Percentiles rank a stretch among this genome's conserved stretches.
Evolutionary conservation across 305 asterid species (phyloP).

Genomic region (Coffea humblotiana): DNA sequence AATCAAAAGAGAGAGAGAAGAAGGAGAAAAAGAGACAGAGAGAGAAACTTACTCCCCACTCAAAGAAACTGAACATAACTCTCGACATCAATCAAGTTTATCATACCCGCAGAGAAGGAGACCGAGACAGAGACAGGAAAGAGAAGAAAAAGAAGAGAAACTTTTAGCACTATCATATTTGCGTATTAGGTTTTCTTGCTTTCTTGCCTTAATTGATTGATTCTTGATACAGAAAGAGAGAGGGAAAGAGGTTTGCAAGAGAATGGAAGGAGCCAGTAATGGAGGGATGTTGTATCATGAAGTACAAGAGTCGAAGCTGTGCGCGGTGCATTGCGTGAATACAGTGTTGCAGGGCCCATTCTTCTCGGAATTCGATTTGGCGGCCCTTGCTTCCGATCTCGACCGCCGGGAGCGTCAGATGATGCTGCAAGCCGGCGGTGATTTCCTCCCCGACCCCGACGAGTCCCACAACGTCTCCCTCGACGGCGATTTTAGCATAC

Average conservation of each 20-base stretch:
- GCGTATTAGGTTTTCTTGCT: too few relatives aligned
- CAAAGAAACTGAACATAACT: background rate
- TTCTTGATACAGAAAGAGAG: background rate
- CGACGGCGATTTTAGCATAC: constrained; percentile 96
- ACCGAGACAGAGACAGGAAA: background rate
- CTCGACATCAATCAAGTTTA: background rate
- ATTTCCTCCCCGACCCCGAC: constrained; percentile 64
- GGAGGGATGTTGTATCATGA: constrained; percentile 98
- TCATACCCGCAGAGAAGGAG: too few relatives aligned
- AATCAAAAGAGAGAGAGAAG: too few relatives aligned
- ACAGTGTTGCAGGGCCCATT: constrained; percentile 94
- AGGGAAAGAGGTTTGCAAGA: background rate
- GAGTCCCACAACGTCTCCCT: constrained; percentile 85
- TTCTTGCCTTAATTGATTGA: background rate
- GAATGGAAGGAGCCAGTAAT: constrained; percentile 60
- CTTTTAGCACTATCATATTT: background rate
- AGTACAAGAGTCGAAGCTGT: constrained; percentile 96
- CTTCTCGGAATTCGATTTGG: constrained; percentile 97
- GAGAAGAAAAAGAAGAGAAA: background rate
- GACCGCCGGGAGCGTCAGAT: constrained; percentile 85
- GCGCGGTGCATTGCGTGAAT: constrained; percentile 96
- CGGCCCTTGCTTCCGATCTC: constrained; percentile 97
- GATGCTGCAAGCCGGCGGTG: constrained; percentile 77
- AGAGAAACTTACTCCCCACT: too few relatives aligned
- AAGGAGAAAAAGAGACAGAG: too few relatives aligned